These are phyloP conservation scores for Cutaneotrichosporon sp. DNA, from an alignment of 1,284 basidiomycete species.

Conservation along the genomic window DNA sequence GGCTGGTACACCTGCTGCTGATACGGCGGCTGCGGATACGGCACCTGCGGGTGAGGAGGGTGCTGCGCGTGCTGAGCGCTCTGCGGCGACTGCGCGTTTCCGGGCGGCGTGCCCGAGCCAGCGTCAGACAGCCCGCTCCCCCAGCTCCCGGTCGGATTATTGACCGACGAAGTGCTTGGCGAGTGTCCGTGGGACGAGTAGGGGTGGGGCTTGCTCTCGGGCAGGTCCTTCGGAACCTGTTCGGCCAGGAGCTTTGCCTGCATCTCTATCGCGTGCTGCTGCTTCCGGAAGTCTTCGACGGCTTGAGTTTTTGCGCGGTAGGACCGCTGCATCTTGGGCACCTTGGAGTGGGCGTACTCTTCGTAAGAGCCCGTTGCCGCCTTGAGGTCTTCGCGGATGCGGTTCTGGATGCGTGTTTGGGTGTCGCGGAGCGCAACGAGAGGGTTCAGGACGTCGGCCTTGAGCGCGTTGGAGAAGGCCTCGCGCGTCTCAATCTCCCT, in stretches of 20 bases:
- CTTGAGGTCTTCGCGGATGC: constrained; percentile 86
- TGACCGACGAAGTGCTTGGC: constrained; percentile 1
- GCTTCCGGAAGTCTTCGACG: constrained; percentile 60
- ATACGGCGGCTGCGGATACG: not conserved
- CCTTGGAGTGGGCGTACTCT: constrained; percentile 71
- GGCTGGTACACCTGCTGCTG: not conserved
- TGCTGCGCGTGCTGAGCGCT: not conserved
- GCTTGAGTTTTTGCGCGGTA: constrained; percentile 81
- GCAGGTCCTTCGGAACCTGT: constrained; percentile 21
- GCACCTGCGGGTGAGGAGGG: not conserved
- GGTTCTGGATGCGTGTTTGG: constrained; percentile 80
- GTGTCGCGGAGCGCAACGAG: constrained; percentile 68
- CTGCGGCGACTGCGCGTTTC: not conserved
- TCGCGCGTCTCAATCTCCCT: constrained; percentile 78
- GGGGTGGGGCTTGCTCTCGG: constrained; percentile 22
- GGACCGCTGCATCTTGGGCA: constrained; percentile 73
- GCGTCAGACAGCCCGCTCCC: constrained; percentile 5
- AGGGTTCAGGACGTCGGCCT: constrained; percentile 69
- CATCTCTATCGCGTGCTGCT: constrained; percentile 50
- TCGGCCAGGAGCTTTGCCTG: constrained; percentile 51
- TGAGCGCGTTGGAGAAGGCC: constrained; percentile 70
- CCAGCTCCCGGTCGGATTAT: constrained; percentile 7
- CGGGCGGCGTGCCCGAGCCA: not conserved
- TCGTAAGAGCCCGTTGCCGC: constrained; percentile 67
- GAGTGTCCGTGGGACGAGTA: constrained; percentile 21